Evolutionary conservation across 805 yeast species (phyloP), one percentile per base, ranked within the genome.

Genomic region (Wickerhamiella vanderwaltii): DNA sequence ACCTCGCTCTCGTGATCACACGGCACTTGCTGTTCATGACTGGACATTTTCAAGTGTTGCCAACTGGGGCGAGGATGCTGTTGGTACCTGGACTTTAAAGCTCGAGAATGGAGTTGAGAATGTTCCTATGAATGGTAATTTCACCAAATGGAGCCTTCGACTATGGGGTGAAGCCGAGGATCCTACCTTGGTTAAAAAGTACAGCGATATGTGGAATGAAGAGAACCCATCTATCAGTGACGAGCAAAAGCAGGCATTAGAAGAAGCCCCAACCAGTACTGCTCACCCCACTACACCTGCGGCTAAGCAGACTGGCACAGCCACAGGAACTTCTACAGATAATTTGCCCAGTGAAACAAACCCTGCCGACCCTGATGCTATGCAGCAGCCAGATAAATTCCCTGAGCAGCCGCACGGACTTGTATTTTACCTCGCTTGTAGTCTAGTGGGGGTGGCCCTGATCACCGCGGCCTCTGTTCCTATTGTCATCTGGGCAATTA

Each of bases 41-140:
- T 91, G 98, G 98, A 81, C 83, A 1, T 91, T 91, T 56, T 84
- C 87, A 84, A 73, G 88, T 9, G 97, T 91, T n/a, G 96, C 94
- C 1, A 97, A 91, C 58, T 91, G 97, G 96, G 95, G 95, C 29
- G 87, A 79, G 51, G 37, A 56, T 2, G 88, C 87, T 2, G 60
- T 61, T 19, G 99, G 99, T 9, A 74, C 71, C 4, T 91, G 98
- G 98, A 74, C 61, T 28, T 52, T 91, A 15, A 73, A 69, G 48
- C 87, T 87, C 1, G 54, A 58, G n/a, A 69, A 72, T 38, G 35
- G 24, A 9, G n/a, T n/a, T n/a, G 40, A n/a, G 13, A 34, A 29
- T 15, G 15, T 37, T 22, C 32, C 33, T 18, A 26, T 29, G 9
- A 29, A 34, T 15, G 64, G 63, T 13, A 38, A 33, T 19, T 67